Evolutionary conservation across 148 eudicot species (phyloP), one percentile per base, ranked within the genome.

Genomic region (Rhododendron henanense): DNA sequence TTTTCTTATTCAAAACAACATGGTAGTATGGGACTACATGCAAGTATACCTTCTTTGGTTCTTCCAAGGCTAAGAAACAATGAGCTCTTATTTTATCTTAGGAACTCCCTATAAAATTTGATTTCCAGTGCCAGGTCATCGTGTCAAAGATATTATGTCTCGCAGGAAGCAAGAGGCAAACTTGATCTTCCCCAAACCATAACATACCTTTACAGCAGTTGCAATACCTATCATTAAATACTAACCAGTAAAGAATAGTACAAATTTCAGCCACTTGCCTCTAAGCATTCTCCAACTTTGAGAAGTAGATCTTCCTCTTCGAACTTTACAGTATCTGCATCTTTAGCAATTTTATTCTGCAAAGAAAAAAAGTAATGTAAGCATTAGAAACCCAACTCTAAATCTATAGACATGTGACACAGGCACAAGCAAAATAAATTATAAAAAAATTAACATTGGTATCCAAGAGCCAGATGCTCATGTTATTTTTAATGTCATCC

Each of bases 251-350:
- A 21, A n/a, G 44, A 77, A 82, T 37, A 45, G 18, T 18, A 85
- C 77, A 85, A 31, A 31, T 79, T 69, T 85, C 61, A 85, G 84
- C 41, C 85, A 82, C 94, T 93, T 95, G 91, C 99, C 99, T 96
- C 96, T 84, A 93, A 90, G 88, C 92, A 92, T 83, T 95, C 94
- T 88, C 92, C 98, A 81, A 94, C 99, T 94, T 95, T 96, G 50
- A 95, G 90, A 83, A 95, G 93, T 86, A 96, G 83, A 90, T 95
- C 97, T 87, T 96, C 92, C 87, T 92, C 99, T 85, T 94, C 94
- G 87, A 92, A 89, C 83, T 92, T 93, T 69, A 78, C 82, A 9
- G 89, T 78, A 86, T 92, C 98, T 48, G 97, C 88, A 85, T 94
- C 96, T 19, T 84, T 88, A 84, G 93, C 90, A 87, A 96, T 91